Percentiles rank a stretch among this genome's conserved stretches.
These are phyloP conservation scores for Ogataea trehaloabstinens DNA, from an alignment of 805 yeast genomes.

Conservation along the genomic window DNA sequence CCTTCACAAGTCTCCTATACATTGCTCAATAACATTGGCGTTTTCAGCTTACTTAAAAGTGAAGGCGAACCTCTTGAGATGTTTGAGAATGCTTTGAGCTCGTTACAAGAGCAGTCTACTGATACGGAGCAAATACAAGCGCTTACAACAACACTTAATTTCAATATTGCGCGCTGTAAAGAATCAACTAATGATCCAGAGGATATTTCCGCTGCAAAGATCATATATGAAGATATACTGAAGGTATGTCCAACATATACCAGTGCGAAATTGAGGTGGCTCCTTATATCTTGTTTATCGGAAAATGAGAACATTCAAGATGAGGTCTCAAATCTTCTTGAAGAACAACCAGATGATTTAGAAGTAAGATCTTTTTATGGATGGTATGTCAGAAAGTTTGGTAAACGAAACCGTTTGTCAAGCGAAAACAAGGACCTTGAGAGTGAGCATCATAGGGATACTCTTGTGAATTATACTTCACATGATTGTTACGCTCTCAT, in stretches of 20 bases:
- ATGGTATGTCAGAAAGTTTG: slow-evolving; percentile 73
- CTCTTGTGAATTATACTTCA: slow-evolving; percentile 75
- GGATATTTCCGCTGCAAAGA: slow-evolving; percentile 28
- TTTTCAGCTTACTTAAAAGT: slow-evolving; percentile 62
- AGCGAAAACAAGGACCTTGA: slow-evolving; percentile 57
- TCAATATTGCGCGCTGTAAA: slow-evolving; percentile 74
- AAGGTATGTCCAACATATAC: slow-evolving; percentile 64
- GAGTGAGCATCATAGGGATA: slow-evolving; percentile 77
- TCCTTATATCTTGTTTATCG: slow-evolving; percentile 57
- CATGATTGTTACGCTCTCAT: slow-evolving; percentile 89
- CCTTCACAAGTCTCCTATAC: slow-evolving; percentile 53
- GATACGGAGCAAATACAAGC: slow-evolving; percentile 17
- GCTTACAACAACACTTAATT: slow-evolving; percentile 48
- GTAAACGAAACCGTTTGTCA: slow-evolving; percentile 46
- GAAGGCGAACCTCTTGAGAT: slow-evolving; percentile 48
- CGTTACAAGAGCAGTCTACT: slow-evolving; percentile 34
- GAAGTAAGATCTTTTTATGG: slow-evolving; percentile 91
- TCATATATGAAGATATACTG: slow-evolving; percentile 55
- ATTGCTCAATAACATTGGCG: slow-evolving; percentile 81
- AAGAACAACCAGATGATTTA: slow-evolving; percentile 54
- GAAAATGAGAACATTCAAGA: slow-evolving; percentile 47
- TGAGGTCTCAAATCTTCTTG: slow-evolving; percentile 55
- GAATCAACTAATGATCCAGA: slow-evolving; percentile 31
- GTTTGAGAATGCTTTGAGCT: slow-evolving; percentile 42
- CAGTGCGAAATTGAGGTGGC: slow-evolving; percentile 70